phyloP scores from a whole-genome alignment of 208 protist species.

The Histomonas meleagridis region DNA sequence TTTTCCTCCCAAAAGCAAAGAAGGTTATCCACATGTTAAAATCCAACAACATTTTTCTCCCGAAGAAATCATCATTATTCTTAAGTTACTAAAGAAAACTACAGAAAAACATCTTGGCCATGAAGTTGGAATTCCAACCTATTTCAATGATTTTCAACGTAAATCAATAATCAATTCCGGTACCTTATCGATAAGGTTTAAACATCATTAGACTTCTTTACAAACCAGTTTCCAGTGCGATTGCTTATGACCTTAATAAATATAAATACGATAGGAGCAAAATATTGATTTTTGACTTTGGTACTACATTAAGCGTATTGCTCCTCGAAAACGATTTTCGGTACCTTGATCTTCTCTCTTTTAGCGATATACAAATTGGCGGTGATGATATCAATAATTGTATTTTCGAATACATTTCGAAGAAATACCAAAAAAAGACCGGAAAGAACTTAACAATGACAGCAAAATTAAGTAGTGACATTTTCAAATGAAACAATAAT shows the following conservation, averaged over 20 bases:
- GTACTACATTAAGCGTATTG: slow-evolving; percentile 64
- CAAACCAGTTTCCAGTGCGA: slow-evolving; percentile 84
- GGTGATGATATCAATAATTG: slow-evolving; percentile 59
- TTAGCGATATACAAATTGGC: slow-evolving; percentile 56
- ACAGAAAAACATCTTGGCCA: no score
- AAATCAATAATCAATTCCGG: slow-evolving; percentile 97
- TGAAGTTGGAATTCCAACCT: slow-evolving; percentile 94
- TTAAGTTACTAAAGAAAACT: no score
- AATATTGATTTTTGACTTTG: slow-evolving; percentile 91
- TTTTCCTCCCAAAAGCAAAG: no score
- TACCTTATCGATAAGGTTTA: slow-evolving; percentile 75
- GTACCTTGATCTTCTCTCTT: slow-evolving; percentile 56
- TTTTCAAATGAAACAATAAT: slow-evolving; percentile 46
- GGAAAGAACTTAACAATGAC: slow-evolving; percentile 40
- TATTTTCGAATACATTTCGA: slow-evolving; percentile 45
- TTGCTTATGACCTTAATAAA: slow-evolving; percentile 79
- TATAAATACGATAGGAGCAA: slow-evolving; percentile 56
- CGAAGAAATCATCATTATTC: no score
- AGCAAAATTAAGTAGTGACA: not conserved
- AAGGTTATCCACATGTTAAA: no score
- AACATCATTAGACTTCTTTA: slow-evolving; percentile 87
- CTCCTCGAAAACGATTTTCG: slow-evolving; percentile 51
- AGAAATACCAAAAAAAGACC: slow-evolving; percentile 44
- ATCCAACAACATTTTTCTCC: no score
- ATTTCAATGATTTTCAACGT: slow-evolving; percentile 97